Conservation (phyloP, 164 flowering plant genomes). For the grape (Vitis vinifera) region DNA sequence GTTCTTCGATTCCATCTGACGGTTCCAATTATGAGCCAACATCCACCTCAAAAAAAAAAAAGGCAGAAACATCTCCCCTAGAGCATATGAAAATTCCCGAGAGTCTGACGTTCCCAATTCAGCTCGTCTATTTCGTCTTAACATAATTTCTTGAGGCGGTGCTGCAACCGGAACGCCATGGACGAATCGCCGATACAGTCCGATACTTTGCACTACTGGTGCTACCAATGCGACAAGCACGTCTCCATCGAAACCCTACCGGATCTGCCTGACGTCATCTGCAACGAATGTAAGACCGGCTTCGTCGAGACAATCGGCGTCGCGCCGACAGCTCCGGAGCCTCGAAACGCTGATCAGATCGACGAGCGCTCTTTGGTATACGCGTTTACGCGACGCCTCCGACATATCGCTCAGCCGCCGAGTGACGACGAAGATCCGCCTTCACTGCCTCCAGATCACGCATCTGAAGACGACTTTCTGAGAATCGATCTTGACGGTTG, state of each 20-base stretch:
- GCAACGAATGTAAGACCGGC: slow-evolving; percentile 70
- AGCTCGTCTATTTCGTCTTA: no score
- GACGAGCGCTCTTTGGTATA: slow-evolving; percentile 42
- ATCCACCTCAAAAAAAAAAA: background rate
- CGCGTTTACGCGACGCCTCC: slow-evolving; percentile 65
- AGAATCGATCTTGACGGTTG: slow-evolving; percentile 67
- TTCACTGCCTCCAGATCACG: slow-evolving; percentile 32
- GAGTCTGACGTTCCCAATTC: no score
- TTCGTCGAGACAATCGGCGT: slow-evolving; percentile 55
- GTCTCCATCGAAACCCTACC: slow-evolving; percentile 64
- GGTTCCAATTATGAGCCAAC: background rate
- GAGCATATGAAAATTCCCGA: background rate
- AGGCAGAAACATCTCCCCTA: background rate
- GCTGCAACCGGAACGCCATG: slow-evolving; percentile 24
- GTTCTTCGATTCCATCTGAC: background rate
- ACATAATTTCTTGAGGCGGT: no score
- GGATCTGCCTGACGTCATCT: slow-evolving; percentile 51
- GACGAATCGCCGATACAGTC: slow-evolving; percentile 47
- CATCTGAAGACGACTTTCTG: slow-evolving; percentile 54
- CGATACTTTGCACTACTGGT: slow-evolving; percentile 52
- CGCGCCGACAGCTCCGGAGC: slow-evolving; percentile 4
- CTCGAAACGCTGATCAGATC: slow-evolving; percentile 17
- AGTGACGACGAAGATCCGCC: slow-evolving; percentile 46
- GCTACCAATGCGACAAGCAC: slow-evolving; percentile 74
- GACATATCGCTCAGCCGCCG: slow-evolving; percentile 53